Base-by-base conservation (phyloP, 495 filamentous ascomycete species). In the Bacidia rubella region DNA sequence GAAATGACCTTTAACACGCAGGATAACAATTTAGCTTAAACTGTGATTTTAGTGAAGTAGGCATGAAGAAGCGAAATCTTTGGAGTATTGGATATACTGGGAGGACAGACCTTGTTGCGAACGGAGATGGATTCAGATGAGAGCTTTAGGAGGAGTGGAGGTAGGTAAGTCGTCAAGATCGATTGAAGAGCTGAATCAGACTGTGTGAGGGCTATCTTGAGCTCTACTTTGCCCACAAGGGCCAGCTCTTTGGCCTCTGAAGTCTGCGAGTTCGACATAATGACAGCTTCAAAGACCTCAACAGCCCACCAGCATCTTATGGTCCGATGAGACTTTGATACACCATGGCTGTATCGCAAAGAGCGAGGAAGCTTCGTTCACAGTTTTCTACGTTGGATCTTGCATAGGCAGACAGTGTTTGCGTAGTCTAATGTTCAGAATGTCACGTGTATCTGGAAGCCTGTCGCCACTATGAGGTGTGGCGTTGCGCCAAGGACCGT, bases 191-290 rank as follows among this genome's bases (percentile, higher is more conserved):
- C 90, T 53, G 74, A 70, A 56, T 93, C 90, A n/a, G 85, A 77
- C 53, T 87, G 82, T 15, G 85, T 81, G 48, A 86, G 73, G n/a
- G 92, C 85, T 53, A 98, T 87, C 42, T 82, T 78, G 62, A 94
- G 83, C 65, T 95, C 87, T 46, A 96, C 85, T 61, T 93, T 94
- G 59, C 85, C 86, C 55, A 95, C 74, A 49, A 96, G 79, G 54
- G 78, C 80, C 55, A 96, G 76, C 72, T 98, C 92, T 50, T 79
- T 74, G 60, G 76, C 77, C 65, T 87, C 86, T 25, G 69, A 55
- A 15, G 66, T 58, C 7, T 44, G 44, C 24, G 49, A 47, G 21
- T 24, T 49, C n/a, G 43, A 55, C 53, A 55, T 52, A n/a, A 1
- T 49, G n/a, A n/a, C n/a, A n/a, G 42, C 17, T 23, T 35, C 29